phyloP scores from a whole-genome alignment of 352 stramenopile genomes.

The Phytophthora pistaciae region DNA sequence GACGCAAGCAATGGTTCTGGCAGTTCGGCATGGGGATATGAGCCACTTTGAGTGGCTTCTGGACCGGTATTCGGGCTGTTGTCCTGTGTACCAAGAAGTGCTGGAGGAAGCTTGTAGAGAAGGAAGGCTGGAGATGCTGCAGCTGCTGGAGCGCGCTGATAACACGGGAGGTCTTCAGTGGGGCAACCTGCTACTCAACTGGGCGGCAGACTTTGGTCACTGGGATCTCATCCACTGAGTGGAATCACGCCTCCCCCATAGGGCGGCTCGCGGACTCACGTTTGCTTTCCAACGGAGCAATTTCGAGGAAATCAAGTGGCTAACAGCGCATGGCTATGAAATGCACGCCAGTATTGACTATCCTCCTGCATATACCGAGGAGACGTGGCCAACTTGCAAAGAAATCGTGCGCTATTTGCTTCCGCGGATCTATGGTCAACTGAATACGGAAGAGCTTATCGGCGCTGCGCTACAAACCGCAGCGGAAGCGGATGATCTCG shows the following conservation, averaged over 20 bases:
- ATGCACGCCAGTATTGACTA: too few species aligned
- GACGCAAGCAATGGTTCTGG: neutral
- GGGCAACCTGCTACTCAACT: neutral
- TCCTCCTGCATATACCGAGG: too few species aligned
- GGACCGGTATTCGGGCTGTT: neutral
- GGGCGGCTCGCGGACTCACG: neutral
- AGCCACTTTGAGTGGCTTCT: neutral
- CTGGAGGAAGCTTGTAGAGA: neutral
- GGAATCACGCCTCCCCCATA: neutral
- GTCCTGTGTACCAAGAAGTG: neutral
- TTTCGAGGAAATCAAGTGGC: too few species aligned
- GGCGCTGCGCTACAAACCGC: too few species aligned
- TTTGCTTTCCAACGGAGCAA: neutral
- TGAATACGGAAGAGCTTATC: too few species aligned
- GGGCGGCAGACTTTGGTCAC: neutral
- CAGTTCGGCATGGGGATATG: neutral
- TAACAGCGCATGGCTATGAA: too few species aligned
- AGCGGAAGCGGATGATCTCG: too few species aligned
- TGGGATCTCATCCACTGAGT: neutral
- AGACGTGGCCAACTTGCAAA: too few species aligned
- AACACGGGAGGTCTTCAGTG: neutral
- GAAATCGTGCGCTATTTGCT: too few species aligned
- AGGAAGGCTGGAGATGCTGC: neutral
- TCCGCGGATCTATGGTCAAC: too few species aligned
- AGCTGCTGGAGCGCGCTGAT: neutral